A percentile compares a stretch with the other conserved stretches of the same genome.
phyloP scores from a whole-genome alignment of 345 rosid genomes.

The Carallia pectinifolia region DNA sequence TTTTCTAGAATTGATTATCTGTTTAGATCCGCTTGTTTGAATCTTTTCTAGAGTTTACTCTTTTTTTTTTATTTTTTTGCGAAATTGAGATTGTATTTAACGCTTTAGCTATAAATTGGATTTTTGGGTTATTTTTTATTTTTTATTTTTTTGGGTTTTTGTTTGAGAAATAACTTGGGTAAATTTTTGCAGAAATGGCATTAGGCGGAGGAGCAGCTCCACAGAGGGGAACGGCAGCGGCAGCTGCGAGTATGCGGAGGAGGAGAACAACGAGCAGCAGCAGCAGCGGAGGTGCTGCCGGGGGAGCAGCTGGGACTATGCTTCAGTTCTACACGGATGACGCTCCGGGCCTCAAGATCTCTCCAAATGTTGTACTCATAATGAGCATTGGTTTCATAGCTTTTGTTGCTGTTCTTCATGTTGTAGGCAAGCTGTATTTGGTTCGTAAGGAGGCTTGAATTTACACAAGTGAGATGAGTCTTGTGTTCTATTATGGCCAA shows the following conservation, averaged over 20 bases:
- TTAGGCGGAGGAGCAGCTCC: slow-evolving; percentile 63
- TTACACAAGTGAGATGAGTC: neutral
- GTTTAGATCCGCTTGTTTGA: too few species aligned
- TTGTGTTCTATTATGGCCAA: too few species aligned
- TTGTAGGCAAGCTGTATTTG: slow-evolving; percentile 74
- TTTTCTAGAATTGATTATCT: too few species aligned
- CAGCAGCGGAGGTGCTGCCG: slow-evolving; percentile 39
- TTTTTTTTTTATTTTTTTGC: too few species aligned
- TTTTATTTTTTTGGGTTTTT: too few species aligned
- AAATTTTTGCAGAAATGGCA: slow-evolving; percentile 52
- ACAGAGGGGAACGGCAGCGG: slow-evolving; percentile 86
- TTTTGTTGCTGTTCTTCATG: slow-evolving; percentile 83
- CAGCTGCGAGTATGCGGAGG: slow-evolving; percentile 78
- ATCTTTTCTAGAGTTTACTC: too few species aligned
- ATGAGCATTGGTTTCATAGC: slow-evolving; percentile 98
- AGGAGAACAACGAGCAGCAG: slow-evolving; percentile 58
- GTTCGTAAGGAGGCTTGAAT: slow-evolving; percentile 30
- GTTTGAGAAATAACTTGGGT: neutral
- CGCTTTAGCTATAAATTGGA: too few species aligned
- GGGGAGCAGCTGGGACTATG: slow-evolving; percentile 74
- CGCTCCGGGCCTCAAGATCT: slow-evolving; percentile 82
- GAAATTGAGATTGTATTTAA: too few species aligned
- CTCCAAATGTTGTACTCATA: slow-evolving; percentile 78
- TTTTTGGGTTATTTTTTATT: too few species aligned
- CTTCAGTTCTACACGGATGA: slow-evolving; percentile 95